A percentile compares a stretch with the other conserved stretches of the same genome.
Conservation (phyloP, 768 basidiomycete genomes). For the Leccinum uliginosum region DNA sequence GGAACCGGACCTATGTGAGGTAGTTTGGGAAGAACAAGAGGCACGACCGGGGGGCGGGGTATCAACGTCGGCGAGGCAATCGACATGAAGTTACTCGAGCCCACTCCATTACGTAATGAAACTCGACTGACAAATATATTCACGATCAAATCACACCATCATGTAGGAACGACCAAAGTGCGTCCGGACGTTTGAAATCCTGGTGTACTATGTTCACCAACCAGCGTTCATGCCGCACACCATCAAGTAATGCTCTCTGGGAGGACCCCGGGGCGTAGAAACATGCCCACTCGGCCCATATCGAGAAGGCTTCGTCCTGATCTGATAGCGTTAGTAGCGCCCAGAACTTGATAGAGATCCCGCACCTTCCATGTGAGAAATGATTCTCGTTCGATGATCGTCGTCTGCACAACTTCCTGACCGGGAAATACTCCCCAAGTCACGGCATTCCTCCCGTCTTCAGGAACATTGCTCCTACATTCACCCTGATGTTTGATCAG, state of each 20-base stretch:
- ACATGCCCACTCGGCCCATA: conserved; percentile 93
- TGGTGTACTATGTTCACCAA: conserved; percentile 91
- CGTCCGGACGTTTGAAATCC: conserved; percentile 76
- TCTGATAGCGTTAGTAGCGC: neutral
- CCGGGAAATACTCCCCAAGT: conserved; percentile 99
- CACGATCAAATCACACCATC: conserved; percentile 15
- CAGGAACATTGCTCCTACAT: conserved; percentile 71
- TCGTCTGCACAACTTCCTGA: conserved; percentile 93
- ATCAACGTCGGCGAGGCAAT: conserved; percentile 70
- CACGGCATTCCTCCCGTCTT: conserved; percentile 84
- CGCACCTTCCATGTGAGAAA: conserved; percentile 96
- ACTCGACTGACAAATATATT: neutral
- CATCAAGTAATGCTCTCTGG: conserved; percentile 69
- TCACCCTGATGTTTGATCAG: conserved; percentile 52
- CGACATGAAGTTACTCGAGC: conserved; percentile 35
- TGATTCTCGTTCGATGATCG: conserved; percentile 92
- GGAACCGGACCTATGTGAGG: conserved; percentile 66
- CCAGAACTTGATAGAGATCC: neutral
- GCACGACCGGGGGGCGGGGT: conserved; percentile 58
- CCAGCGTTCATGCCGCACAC: conserved; percentile 74
- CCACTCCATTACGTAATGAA: neutral
- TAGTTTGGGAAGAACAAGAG: conserved; percentile 58
- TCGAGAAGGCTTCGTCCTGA: conserved; percentile 94
- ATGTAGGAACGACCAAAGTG: conserved; percentile 83
- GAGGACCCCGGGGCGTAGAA: conserved; percentile 75